Evolutionary conservation across 306 rosid genomes (phyloP).

Genomic region (Styphnolobium japonicum): DNA sequence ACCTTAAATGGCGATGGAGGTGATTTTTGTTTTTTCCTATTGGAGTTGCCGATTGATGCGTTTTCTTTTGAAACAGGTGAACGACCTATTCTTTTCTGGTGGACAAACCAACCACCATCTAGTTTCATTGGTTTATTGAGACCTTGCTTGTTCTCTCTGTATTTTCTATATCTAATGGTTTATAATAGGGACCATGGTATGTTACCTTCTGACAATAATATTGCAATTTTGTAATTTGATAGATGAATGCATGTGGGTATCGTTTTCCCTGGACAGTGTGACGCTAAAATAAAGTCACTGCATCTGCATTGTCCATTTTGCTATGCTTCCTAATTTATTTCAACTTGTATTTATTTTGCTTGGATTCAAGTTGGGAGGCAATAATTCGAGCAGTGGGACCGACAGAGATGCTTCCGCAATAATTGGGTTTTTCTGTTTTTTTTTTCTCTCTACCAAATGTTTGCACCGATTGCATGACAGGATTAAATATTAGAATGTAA

Average conservation of each 20-base stretch:
- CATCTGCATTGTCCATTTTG: neutral
- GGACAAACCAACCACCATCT: neutral
- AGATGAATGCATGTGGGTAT: slow-evolving; percentile 27
- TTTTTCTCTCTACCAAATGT: neutral
- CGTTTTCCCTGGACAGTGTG: slow-evolving; percentile 4
- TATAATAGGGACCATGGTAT: slow-evolving; percentile 17
- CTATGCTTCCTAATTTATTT: neutral
- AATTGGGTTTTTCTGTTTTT: neutral
- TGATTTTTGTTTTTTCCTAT: neutral
- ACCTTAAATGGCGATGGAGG: neutral
- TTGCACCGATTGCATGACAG: neutral
- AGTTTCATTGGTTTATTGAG: neutral
- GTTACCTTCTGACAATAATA: slow-evolving; percentile 27
- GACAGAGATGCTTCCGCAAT: slow-evolving; percentile 19
- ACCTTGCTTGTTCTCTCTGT: neutral
- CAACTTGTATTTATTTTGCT: neutral
- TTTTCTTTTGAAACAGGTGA: neutral
- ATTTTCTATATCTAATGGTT: neutral
- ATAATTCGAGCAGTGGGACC: slow-evolving; percentile 5
- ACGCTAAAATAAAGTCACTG: slow-evolving; percentile 21
- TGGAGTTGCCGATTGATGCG: neutral
- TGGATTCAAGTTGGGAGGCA: neutral
- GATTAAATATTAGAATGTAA: neutral
- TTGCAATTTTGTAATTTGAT: neutral
- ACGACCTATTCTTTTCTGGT: neutral